Evolutionary conservation across 2,329 filamentous ascomycete genomes (phyloP), one percentile per base, ranked within the genome.

Genomic region (Blastomyces emzantsi): DNA sequence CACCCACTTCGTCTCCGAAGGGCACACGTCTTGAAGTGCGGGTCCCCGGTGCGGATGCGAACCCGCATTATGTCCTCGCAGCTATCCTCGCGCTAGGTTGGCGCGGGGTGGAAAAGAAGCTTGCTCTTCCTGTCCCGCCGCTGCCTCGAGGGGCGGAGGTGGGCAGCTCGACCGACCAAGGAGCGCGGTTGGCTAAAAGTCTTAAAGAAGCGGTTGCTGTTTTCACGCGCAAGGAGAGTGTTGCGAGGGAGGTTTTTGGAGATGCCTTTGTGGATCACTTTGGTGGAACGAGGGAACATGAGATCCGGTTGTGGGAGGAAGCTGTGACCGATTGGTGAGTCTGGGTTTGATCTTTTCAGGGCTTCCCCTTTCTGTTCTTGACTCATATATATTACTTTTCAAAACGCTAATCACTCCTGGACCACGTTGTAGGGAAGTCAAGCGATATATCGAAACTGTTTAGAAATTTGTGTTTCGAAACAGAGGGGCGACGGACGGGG

Each of bases 251-350:
- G 73, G 90, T 96, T 0, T 90, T 99, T 76, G 94, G 94, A 0
- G 89, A 97, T 74, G 90, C 88, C 9, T 99, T 99, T 77, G 94
- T 99, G 2, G 92, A 97, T 19, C 94, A 97, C 75, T 99, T 88
- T 79, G 90, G 88, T 15, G 94, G 94, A 19, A 96, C 93, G 22
- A 84, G 94, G 67, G 88, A 96, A 75, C 92, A 99, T 76, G 94
- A 99, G 77, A 83, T 94, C 64, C 81, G 90, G 66, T 77, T 96
- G 25, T 99, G 90, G 89, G 92, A 97, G 70, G 93, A 97, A 75
- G 92, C 92, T 1, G 93, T 97, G 6, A 97, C 94, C 25, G 94
- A 97, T 76, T 97, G 93, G 92, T 93, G 82, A 75, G 89, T 51
- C 22, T 25, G 9, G 11, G 86, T 63, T 62, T 47, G 54, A 4